Evolutionary conservation across 805 yeast genomes (phyloP).

Genomic region (Danielozyma ontarioensis): DNA sequence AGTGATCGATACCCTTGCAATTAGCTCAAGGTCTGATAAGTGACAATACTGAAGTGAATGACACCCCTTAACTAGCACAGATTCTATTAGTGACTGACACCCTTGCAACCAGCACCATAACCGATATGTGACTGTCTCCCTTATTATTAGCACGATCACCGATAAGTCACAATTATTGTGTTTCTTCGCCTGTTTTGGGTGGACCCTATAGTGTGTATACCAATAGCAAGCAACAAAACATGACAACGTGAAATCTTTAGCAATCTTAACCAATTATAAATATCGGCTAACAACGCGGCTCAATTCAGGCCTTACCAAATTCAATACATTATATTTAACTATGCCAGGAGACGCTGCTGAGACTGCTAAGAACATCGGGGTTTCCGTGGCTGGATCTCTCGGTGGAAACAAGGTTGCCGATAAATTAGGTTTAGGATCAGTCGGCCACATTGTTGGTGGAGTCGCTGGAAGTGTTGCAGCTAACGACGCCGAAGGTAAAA

Average conservation of each 20-base stretch:
- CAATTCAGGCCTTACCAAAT: background rate
- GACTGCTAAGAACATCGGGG: slow-evolving; percentile 29
- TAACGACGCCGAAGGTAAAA: slow-evolving; percentile 27
- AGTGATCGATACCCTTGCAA: no score
- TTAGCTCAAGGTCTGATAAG: no score
- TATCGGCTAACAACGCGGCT: background rate
- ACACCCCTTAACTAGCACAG: no score
- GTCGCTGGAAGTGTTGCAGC: slow-evolving; percentile 31
- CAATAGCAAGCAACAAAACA: background rate
- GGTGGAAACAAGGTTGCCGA: slow-evolving; percentile 37
- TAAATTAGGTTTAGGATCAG: slow-evolving; percentile 23
- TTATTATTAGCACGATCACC: no score
- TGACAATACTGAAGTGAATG: no score
- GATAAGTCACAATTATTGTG: no score
- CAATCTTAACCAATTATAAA: background rate
- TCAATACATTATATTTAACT: slow-evolving; percentile 1
- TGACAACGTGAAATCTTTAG: background rate
- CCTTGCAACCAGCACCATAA: no score
- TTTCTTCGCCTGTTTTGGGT: no score
- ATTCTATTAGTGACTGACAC: no score
- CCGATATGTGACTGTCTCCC: no score
- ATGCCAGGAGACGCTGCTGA: slow-evolving; percentile 11
- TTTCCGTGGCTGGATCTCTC: slow-evolving; percentile 32
- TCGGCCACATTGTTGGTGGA: slow-evolving; percentile 30
- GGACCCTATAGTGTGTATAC: no score